Evolutionary conservation across 805 yeast genomes (phyloP).

Genomic region (Candida namnaoensis): DNA sequence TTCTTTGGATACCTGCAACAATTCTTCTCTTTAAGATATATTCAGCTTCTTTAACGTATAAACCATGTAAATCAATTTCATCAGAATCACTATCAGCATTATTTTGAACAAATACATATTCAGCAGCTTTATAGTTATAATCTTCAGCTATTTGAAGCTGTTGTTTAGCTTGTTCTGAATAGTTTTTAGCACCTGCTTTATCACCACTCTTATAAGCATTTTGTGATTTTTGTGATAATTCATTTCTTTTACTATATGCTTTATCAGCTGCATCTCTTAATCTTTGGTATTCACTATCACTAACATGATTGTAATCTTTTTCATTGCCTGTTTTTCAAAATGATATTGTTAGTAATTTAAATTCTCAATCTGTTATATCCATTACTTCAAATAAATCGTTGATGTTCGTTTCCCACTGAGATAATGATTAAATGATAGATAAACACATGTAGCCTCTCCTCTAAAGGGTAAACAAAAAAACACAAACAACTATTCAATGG

Average conservation of each 20-base stretch:
- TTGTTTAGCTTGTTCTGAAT: conserved; percentile 61
- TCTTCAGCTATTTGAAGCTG: conserved; percentile 54
- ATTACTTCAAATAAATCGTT: too few species aligned
- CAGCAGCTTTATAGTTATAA: conserved; percentile 77
- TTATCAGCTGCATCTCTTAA: conserved; percentile 62
- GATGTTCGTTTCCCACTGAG: too few species aligned
- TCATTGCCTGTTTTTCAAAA: conserved; percentile 8
- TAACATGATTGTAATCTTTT: conserved; percentile 65
- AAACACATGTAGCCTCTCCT: background rate
- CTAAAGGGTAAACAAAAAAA: background rate
- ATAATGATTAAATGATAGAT: background rate
- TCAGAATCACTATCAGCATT: conserved; percentile 78
- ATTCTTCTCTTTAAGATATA: conserved; percentile 68
- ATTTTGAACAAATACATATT: conserved; percentile 79
- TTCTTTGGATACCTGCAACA: conserved; percentile 45
- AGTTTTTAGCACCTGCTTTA: conserved; percentile 59
- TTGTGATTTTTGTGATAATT: conserved; percentile 62
- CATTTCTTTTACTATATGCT: conserved; percentile 48
- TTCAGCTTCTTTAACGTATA: conserved; percentile 83
- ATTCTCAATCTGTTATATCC: too few species aligned
- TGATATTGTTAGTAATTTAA: too few species aligned
- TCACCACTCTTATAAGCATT: conserved; percentile 71
- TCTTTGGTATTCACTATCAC: conserved; percentile 53
- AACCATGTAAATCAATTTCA: conserved; percentile 91
- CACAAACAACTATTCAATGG: too few species aligned